phyloP scores from a whole-genome alignment of 192 early-diverging fungal species.

The Gaertneriomyces sp. region DNA sequence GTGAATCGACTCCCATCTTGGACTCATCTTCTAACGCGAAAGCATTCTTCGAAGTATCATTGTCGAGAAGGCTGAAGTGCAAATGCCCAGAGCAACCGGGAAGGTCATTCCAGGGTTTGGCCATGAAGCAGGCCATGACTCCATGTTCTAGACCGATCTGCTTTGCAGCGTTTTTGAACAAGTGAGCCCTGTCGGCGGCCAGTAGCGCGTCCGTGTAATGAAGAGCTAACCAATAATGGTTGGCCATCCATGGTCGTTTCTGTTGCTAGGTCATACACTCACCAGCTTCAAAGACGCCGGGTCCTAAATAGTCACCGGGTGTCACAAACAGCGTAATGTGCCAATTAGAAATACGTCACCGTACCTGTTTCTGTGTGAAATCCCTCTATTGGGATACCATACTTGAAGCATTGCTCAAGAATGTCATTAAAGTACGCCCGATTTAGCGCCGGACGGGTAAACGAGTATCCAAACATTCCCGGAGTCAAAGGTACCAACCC shows the following conservation, averaged over 20 bases:
- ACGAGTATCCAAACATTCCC: slow-evolving; percentile 81
- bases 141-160: slow-evolving; percentile 66
- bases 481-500: slow-evolving; percentile 58
- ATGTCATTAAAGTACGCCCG: slow-evolving; percentile 69
- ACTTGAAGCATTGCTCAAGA: slow-evolving; percentile 56
- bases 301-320: slow-evolving; percentile 39
- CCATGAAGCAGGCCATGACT: slow-evolving; percentile 80
- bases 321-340: too few species aligned
- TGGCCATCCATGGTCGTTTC: too few species aligned
- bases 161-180: slow-evolving; percentile 76
- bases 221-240: slow-evolving; percentile 31
- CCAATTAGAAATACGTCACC: not conserved
- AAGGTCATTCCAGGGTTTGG: slow-evolving; percentile 66
- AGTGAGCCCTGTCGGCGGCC: slow-evolving; percentile 66
- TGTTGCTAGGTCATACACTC: too few species aligned
- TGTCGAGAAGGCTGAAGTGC: slow-evolving; percentile 65
- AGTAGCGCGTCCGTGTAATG: slow-evolving; percentile 57
- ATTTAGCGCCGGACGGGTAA: slow-evolving; percentile 63
- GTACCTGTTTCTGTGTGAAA: slow-evolving; percentile 77
- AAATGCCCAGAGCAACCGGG: slow-evolving; percentile 81
- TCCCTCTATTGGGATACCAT: slow-evolving; percentile 64
- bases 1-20: not conserved
- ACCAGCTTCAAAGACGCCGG: slow-evolving; percentile 76
- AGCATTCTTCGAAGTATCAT: slow-evolving; percentile 43
- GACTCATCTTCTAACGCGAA: slow-evolving; percentile 39